These are phyloP conservation scores for Phyllosticta citriasiana DNA, from an alignment of 2,329 filamentous ascomycete genomes.

Conservation along the genomic window DNA sequence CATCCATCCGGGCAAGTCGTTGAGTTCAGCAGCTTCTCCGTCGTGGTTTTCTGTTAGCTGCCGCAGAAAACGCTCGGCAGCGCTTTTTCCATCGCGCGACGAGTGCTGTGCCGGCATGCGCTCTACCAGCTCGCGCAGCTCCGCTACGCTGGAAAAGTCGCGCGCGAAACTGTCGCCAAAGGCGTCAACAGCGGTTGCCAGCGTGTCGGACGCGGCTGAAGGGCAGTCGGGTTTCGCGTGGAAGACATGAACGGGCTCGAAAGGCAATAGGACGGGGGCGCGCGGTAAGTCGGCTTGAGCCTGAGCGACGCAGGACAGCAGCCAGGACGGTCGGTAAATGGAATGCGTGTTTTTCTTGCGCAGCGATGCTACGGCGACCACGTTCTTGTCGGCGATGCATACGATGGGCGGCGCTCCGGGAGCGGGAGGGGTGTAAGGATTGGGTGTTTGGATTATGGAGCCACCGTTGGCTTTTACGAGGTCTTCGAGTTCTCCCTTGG, in stretches of 20 bases:
- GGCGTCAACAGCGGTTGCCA: constrained; percentile 45
- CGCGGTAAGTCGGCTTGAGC: constrained; percentile 44
- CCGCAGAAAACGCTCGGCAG: neutral
- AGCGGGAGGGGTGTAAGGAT: constrained; percentile 12
- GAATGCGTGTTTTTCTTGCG: constrained; percentile 61
- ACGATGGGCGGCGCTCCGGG: constrained; percentile 50
- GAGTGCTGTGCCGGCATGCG: neutral
- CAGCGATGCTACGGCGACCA: constrained; percentile 72
- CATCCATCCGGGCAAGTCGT: neutral
- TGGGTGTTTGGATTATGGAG: constrained; percentile 63
- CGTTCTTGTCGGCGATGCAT: constrained; percentile 67
- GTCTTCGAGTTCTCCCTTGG: constrained; percentile 68
- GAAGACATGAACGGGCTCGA: constrained; percentile 62
- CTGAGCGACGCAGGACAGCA: constrained; percentile 67
- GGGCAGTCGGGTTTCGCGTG: constrained; percentile 50
- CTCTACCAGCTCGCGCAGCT: constrained; percentile 11
- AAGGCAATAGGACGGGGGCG: constrained; percentile 51
- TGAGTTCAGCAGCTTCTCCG: no score
- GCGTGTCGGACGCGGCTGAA: constrained; percentile 46
- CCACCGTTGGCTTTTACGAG: constrained; percentile 79
- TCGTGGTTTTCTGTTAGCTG: neutral
- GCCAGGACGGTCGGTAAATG: constrained; percentile 71
- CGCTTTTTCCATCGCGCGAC: neutral
- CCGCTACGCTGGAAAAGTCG: constrained; percentile 40
- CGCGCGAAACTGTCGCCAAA: constrained; percentile 78